Base-by-base conservation (phyloP, 495 filamentous ascomycete genomes). In the Lindgomyces ingoldianus region DNA sequence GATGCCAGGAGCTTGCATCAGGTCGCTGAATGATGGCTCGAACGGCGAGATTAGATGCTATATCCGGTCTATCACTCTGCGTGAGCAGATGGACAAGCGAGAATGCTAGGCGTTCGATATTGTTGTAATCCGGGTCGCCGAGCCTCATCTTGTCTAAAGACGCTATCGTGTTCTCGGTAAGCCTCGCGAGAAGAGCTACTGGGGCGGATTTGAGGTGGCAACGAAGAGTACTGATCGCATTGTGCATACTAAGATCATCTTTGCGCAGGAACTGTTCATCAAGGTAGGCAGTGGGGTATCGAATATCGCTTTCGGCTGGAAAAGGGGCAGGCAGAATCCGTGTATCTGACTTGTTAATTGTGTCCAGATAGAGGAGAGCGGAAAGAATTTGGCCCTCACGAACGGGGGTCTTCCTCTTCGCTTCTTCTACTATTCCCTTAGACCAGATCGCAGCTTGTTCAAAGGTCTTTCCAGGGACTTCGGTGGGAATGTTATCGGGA, bases 1-100 rank as follows among this genome's bases (percentile, higher is more conserved):
- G 65, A 65, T 77, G 75, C 77, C 74, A 79, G 8, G 75, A 73
- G 41, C 73, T 78, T 25, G 74, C 64, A 42, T 72, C 69, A 16
- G 73, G 73, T n/a, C 63, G 51, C n/a, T 76, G 58, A 11, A 80
- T 45, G 8, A 78, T 70, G 16, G 74, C 59, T n/a, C 70, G 51
- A 27, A 70, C 67, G 14, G 75, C 55, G 21, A 78, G 55, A 12
- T 68, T 24, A 10, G 55, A 61, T 16, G 68, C 69, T 12, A 76
- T 57, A 6, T 47, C 22, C 1, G 74, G 72, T 10, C 65, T 56
- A 45, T 76, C 72, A 48, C 73, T 60, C 24, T 65, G 57, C 0
- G 66, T 47, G 25, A 76, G 63, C 11, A 60, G 49, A 12, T 53
- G 30, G 24, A 75, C 21, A 12, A 71, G 65, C n/a, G 36, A 42